A percentile compares a stretch with the other conserved stretches of the same genome.
Conservation (phyloP, 108 stramenopile genomes). For the Skeletonema marinoi region DNA sequence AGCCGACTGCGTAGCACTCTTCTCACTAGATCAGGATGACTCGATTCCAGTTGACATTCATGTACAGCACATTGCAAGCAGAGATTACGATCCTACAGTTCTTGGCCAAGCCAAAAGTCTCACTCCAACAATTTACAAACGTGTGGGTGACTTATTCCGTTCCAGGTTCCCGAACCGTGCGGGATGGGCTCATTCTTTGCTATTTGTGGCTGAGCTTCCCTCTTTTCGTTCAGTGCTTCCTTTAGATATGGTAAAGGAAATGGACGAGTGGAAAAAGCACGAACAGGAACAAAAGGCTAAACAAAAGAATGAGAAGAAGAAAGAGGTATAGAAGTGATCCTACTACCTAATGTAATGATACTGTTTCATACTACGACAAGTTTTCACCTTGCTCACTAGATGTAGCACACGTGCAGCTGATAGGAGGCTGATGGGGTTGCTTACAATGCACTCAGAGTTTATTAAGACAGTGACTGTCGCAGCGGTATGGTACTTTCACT, state of each 20-base stretch:
- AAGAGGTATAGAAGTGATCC: not conserved
- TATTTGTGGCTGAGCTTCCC: constrained; percentile 96
- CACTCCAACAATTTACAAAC: constrained; percentile 90
- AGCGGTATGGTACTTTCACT: too few species aligned
- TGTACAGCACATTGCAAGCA: constrained; percentile 95
- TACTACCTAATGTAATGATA: not conserved
- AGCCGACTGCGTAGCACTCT: constrained; percentile 98
- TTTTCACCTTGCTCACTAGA: too few species aligned
- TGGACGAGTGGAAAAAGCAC: constrained; percentile 58
- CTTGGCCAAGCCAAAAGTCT: constrained; percentile 78
- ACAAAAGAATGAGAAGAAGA: constrained; percentile 11
- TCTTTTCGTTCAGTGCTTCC: constrained; percentile 79
- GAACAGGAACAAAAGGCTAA: constrained; percentile 9
- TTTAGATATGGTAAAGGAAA: constrained; percentile 58
- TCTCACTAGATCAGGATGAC: constrained; percentile 85
- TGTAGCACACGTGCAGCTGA: too few species aligned
- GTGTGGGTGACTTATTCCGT: constrained; percentile 94
- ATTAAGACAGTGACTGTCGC: too few species aligned
- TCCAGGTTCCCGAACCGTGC: constrained; percentile 78
- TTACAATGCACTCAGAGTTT: too few species aligned
- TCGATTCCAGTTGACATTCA: constrained; percentile 97
- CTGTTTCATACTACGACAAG: too few species aligned
- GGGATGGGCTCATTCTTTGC: constrained; percentile 98
- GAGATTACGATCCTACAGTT: constrained; percentile 79
- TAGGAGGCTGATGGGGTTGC: too few species aligned